phyloP scores from a whole-genome alignment of 306 rosid species.

The Fagus crenata region DNA sequence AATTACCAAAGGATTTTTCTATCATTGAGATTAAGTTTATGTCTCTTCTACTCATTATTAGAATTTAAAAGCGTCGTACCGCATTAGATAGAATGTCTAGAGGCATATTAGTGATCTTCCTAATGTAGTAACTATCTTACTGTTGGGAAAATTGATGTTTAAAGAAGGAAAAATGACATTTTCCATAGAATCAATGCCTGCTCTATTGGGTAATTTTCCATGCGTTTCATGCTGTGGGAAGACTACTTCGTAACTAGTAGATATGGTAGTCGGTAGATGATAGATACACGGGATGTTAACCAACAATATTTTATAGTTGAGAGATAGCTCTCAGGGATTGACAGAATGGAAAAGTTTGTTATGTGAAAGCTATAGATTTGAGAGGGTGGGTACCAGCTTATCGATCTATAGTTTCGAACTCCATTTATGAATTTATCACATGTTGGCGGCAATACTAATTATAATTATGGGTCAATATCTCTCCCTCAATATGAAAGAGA shows the following conservation, averaged over 20 bases:
- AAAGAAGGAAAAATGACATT: neutral
- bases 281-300: slow-evolving; percentile 6
- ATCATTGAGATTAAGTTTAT: too few relatives aligned
- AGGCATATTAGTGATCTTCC: too few relatives aligned
- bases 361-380: slow-evolving; percentile 14
- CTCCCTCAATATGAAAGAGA: too few relatives aligned
- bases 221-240: neutral
- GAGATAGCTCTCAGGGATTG: slow-evolving; percentile 24
- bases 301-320: slow-evolving; percentile 23
- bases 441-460: neutral
- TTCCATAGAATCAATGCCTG: neutral
- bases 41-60: too few relatives aligned
- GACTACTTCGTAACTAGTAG: neutral
- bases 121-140: too few relatives aligned
- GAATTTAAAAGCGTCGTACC: too few relatives aligned
- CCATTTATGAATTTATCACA: neutral
- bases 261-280: neutral
- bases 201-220: neutral
- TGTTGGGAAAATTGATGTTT: neutral
- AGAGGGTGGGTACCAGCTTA: neutral
- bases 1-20: too few relatives aligned
- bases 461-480: neutral
- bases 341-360: neutral
- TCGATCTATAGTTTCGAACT: neutral
- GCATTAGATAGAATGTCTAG: too few relatives aligned